These are phyloP conservation scores for Wickerhamiella allomyrinae DNA, from an alignment of 805 yeast species.

Conservation along the genomic window DNA sequence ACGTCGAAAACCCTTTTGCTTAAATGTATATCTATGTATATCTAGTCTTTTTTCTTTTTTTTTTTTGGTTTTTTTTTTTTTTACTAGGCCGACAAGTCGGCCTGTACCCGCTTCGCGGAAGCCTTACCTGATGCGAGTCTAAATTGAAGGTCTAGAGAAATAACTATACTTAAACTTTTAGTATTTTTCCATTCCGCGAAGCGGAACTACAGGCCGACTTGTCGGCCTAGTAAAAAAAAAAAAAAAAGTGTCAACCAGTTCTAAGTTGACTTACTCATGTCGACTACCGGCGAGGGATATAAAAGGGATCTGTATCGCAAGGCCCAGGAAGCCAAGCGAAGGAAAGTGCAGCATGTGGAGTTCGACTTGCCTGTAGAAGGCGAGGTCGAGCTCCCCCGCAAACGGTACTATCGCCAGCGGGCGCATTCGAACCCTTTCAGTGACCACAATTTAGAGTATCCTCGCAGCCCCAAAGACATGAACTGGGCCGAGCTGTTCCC, in stretches of 20 bases:
- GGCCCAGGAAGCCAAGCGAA: slow-evolving; percentile 36
- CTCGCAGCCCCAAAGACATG: slow-evolving; percentile 67
- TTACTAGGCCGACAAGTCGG: background rate
- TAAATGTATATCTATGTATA: slow-evolving; percentile 12
- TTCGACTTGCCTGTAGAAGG: slow-evolving; percentile 24
- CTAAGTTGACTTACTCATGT: background rate
- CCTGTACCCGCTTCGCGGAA: too few relatives aligned
- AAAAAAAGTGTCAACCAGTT: background rate
- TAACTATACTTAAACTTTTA: background rate
- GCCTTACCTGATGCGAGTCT: too few relatives aligned
- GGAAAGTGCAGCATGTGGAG: slow-evolving; percentile 33
- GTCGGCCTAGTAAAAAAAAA: background rate
- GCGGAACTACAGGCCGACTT: too few relatives aligned
- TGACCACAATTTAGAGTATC: slow-evolving; percentile 86
- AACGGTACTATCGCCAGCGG: slow-evolving; percentile 84
- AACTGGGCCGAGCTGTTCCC: slow-evolving; percentile 77
- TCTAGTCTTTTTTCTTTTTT: background rate
- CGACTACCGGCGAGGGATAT: slow-evolving; percentile 12
- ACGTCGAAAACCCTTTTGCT: slow-evolving; percentile 29
- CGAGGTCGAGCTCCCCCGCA: slow-evolving; percentile 44
- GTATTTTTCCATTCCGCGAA: too few relatives aligned
- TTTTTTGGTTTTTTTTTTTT: background rate
- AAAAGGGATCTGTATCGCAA: slow-evolving; percentile 26
- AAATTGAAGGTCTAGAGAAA: too few relatives aligned
- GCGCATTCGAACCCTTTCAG: slow-evolving; percentile 97